phyloP scores from a whole-genome alignment of 1,139 yeast genomes.

The Suhomyces bolitotheri region DNA sequence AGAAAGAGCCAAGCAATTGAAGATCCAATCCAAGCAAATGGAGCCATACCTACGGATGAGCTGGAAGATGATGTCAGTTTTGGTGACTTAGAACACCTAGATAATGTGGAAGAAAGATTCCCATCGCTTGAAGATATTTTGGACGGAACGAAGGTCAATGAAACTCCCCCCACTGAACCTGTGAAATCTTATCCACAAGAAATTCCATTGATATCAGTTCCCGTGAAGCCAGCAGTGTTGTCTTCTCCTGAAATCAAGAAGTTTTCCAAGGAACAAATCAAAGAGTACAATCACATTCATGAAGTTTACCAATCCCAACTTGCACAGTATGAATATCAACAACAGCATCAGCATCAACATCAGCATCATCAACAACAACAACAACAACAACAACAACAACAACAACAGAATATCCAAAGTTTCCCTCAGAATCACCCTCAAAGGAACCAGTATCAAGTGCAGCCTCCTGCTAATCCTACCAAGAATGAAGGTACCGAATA shows the following conservation, averaged over 20 bases:
- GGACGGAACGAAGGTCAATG: constrained; percentile 11
- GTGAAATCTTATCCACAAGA: constrained; percentile 2
- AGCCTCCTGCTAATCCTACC: neutral
- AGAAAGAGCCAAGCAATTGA: constrained; percentile 3
- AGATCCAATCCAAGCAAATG: neutral
- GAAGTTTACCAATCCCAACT: constrained; percentile 24
- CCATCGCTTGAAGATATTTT: constrained; percentile 44
- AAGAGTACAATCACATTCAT: constrained; percentile 26
- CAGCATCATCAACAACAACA: constrained; percentile 5
- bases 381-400: neutral
- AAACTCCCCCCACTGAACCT: neutral
- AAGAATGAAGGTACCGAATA: constrained; percentile 20
- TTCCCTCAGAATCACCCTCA: constrained; percentile 1
- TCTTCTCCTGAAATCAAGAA: constrained; percentile 19
- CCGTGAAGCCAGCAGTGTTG: constrained; percentile 22
- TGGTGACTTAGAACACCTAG: constrained; percentile 37
- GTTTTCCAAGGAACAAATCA: constrained; percentile 25
- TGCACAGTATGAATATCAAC: constrained; percentile 7
- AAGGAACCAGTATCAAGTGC: neutral
- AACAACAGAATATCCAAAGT: constrained; percentile 1
- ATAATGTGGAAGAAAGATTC: constrained; percentile 44
- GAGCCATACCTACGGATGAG: neutral
- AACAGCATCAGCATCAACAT: constrained; percentile 15
- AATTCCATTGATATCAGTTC: constrained; percentile 9
- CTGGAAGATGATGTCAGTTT: constrained; percentile 22